A percentile compares a stretch with the other conserved stretches of the same genome.
Evolutionary conservation across 2,329 filamentous ascomycete genomes (phyloP).

Genomic region (Diaporthe sp.): DNA sequence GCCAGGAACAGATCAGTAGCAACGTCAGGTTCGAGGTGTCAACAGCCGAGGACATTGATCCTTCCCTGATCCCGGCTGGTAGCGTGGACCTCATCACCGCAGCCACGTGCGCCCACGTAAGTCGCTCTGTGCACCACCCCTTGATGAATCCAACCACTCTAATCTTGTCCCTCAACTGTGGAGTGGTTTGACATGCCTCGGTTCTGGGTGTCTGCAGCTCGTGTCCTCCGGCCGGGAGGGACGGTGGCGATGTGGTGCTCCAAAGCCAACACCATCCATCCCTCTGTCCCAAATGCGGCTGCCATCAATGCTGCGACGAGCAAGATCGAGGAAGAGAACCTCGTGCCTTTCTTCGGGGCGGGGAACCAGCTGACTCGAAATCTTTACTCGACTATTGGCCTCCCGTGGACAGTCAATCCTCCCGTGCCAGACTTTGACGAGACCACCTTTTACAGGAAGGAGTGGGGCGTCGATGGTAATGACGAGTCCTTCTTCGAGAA

Average conservation of each 20-base stretch:
- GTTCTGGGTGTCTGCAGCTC: constrained; percentile 41
- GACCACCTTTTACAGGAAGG: constrained; percentile 54
- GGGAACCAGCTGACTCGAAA: constrained; percentile 59
- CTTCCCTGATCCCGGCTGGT: constrained; percentile 49
- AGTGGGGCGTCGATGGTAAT: constrained; percentile 54
- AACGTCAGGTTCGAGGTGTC: constrained; percentile 55
- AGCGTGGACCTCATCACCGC: constrained; percentile 65
- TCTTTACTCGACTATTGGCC: constrained; percentile 57
- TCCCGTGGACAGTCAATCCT: constrained; percentile 63
- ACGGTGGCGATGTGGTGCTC: constrained; percentile 66
- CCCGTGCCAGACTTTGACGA: constrained; percentile 56
- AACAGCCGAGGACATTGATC: constrained; percentile 59
- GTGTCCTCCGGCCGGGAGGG: constrained; percentile 38
- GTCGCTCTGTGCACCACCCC: not conserved
- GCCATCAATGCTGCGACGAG: constrained; percentile 59
- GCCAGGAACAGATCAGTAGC: constrained; percentile 47
- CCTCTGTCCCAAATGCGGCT: constrained; percentile 54
- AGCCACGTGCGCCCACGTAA: constrained; percentile 63
- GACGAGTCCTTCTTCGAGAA: constrained; percentile 48
- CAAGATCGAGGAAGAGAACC: constrained; percentile 52
- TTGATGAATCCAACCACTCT: not conserved
- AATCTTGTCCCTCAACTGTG: no score
- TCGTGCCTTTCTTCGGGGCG: constrained; percentile 55
- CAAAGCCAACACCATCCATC: constrained; percentile 49
- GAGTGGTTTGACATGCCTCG: constrained; percentile 63